Conservation (phyloP, 495 filamentous ascomycete species). For the Xylaria curta region DNA sequence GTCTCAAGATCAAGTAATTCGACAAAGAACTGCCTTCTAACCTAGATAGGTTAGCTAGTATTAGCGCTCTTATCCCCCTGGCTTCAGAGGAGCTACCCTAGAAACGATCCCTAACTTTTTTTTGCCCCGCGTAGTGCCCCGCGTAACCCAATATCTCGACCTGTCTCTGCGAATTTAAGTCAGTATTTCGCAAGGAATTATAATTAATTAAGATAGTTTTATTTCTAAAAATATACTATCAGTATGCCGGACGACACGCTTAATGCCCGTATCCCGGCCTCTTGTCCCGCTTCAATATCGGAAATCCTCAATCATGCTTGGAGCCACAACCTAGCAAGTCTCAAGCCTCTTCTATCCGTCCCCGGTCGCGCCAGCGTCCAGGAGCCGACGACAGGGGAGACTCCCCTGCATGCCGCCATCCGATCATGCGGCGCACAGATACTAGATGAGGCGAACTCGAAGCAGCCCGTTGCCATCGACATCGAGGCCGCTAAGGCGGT, state of each 20-base stretch:
- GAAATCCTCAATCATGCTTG: slow-evolving; percentile 80
- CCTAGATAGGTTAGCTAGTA: background rate
- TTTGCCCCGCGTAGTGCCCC: slow-evolving; percentile 17
- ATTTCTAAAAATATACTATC: slow-evolving; percentile 15
- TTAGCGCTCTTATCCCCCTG: background rate
- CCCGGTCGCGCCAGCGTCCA: slow-evolving; percentile 74
- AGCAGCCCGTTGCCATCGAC: slow-evolving; percentile 33
- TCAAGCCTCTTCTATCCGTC: slow-evolving; percentile 74
- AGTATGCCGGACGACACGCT: slow-evolving; percentile 47
- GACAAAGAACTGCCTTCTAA: background rate
- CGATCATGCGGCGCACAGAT: slow-evolving; percentile 62
- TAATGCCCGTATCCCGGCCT: slow-evolving; percentile 50
- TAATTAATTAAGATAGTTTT: background rate
- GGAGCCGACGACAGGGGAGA: slow-evolving; percentile 83
- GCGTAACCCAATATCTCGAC: background rate
- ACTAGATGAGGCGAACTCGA: slow-evolving; percentile 50
- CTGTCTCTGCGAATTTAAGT: background rate
- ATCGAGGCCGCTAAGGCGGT: slow-evolving; percentile 65
- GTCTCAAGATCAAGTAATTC: background rate
- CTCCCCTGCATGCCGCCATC: slow-evolving; percentile 90
- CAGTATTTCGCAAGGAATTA: slow-evolving; percentile 8
- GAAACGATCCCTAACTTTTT: slow-evolving; percentile 13
- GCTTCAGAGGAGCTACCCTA: slow-evolving; percentile 15
- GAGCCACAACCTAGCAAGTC: slow-evolving; percentile 75
- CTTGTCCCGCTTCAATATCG: slow-evolving; percentile 53